These are phyloP conservation scores for Teunomyces tritomae DNA, from an alignment of 805 yeast genomes.

Conservation along the genomic window DNA sequence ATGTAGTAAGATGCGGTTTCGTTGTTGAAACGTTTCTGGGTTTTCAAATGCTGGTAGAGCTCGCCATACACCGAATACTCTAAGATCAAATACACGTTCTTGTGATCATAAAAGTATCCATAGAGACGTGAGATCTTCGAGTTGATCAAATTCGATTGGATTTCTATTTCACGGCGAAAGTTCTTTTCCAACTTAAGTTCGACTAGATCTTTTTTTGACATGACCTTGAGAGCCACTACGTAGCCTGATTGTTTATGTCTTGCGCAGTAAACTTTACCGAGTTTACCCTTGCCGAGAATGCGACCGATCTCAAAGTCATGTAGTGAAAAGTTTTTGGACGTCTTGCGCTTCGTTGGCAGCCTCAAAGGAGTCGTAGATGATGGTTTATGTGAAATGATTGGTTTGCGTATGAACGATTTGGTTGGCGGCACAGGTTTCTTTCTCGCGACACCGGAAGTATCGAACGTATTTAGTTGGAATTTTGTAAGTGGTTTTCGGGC, in stretches of 20 bases:
- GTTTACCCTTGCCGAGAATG: slow-evolving; percentile 87
- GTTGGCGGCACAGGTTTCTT: background rate
- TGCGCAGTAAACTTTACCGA: slow-evolving; percentile 91
- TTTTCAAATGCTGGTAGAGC: slow-evolving; percentile 67
- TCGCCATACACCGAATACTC: slow-evolving; percentile 90
- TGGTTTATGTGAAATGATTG: background rate
- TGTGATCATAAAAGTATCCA: slow-evolving; percentile 81
- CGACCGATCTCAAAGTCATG: slow-evolving; percentile 84
- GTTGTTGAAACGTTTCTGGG: slow-evolving; percentile 69
- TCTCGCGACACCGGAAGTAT: slow-evolving; percentile 1
- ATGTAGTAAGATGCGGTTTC: slow-evolving; percentile 74
- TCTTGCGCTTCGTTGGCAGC: slow-evolving; percentile 2
- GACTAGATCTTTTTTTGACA: slow-evolving; percentile 78
- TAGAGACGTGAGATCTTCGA: slow-evolving; percentile 76
- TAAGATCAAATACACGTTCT: slow-evolving; percentile 75
- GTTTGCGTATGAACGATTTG: background rate
- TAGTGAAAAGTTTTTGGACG: slow-evolving; percentile 23
- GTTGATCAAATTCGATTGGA: slow-evolving; percentile 77
- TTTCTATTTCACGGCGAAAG: slow-evolving; percentile 86
- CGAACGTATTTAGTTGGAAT: slow-evolving; percentile 13
- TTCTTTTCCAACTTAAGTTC: slow-evolving; percentile 79
- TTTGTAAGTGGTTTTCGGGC: slow-evolving; percentile 14
- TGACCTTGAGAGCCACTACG: slow-evolving; percentile 85
- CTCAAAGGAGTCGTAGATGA: background rate
- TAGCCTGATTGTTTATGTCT: slow-evolving; percentile 71